These are phyloP conservation scores for Trypanosoma conorhini DNA, from an alignment of 208 protist species.

Conservation along the genomic window DNA sequence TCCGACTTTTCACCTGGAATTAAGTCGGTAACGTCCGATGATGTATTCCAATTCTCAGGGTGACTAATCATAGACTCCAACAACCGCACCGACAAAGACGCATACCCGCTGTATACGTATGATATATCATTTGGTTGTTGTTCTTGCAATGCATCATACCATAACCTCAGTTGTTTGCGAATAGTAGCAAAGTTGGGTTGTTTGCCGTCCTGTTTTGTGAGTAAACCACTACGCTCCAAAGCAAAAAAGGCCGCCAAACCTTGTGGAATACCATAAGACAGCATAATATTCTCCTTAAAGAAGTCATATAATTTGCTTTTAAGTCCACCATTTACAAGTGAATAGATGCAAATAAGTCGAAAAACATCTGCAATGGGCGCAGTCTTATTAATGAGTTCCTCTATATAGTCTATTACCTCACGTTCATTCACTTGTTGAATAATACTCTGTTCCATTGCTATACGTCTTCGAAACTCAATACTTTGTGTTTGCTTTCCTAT, in stretches of 20 bases:
- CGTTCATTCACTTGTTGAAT: conserved; percentile 71
- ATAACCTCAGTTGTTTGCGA: conserved; percentile 59
- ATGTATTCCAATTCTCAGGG: conserved; percentile 41
- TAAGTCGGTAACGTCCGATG: conserved; percentile 37
- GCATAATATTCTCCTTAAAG: conserved; percentile 81
- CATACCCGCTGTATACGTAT: conserved; percentile 78
- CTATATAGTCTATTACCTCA: conserved; percentile 78
- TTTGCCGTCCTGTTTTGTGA: conserved; percentile 48
- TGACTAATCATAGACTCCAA: conserved; percentile 51
- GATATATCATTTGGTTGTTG: conserved; percentile 68
- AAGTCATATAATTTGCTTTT: conserved; percentile 60
- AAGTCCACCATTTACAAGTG: conserved; percentile 80
- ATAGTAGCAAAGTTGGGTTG: conserved; percentile 46
- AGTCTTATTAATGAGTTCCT: conserved; percentile 73
- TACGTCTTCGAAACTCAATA: conserved; percentile 58
- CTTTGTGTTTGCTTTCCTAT: conserved; percentile 73
- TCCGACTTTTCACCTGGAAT: conserved; percentile 59
- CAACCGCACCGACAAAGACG: conserved; percentile 57
- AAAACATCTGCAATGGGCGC: conserved; percentile 62
- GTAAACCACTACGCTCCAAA: conserved; percentile 60
- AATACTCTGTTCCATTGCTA: conserved; percentile 79
- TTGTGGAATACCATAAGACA: conserved; percentile 84
- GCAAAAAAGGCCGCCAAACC: conserved; percentile 55
- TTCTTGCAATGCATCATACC: conserved; percentile 56
- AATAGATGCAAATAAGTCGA: conserved; percentile 80